Evolutionary conservation across 805 yeast species (phyloP).

Genomic region (Barnettozyma sucrosica): DNA sequence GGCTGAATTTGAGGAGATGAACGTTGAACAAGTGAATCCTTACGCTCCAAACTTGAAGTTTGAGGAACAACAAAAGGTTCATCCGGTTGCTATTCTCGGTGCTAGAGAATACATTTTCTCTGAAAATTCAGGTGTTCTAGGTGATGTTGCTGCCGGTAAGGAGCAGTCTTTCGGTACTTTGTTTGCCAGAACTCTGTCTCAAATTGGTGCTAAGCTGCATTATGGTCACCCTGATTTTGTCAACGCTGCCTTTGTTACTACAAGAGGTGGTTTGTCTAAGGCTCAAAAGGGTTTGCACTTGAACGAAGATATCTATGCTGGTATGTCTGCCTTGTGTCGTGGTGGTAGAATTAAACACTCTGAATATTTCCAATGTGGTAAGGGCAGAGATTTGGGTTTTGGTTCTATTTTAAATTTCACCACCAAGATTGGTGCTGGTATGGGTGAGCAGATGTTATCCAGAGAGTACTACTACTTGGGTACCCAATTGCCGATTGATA

Average conservation of each 20-base stretch:
- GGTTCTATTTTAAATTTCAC: constrained; percentile 82
- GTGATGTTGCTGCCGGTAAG: constrained; percentile 88
- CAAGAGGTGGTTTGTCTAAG: constrained; percentile 84
- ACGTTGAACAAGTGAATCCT: constrained; percentile 73
- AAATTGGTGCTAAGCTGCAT: constrained; percentile 80
- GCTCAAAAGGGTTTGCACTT: constrained; percentile 83
- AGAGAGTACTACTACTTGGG: constrained; percentile 80
- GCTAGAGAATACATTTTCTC: constrained; percentile 85
- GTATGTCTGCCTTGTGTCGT: constrained; percentile 76
- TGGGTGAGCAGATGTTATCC: constrained; percentile 86
- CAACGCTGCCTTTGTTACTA: constrained; percentile 69
- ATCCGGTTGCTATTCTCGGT: constrained; percentile 82
- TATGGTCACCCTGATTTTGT: constrained; percentile 88
- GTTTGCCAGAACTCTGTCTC: constrained; percentile 77
- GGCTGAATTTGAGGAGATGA: constrained; percentile 77
- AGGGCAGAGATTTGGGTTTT: constrained; percentile 85
- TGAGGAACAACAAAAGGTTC: constrained; percentile 42
- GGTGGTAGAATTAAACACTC: constrained; percentile 88
- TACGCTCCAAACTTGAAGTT: constrained; percentile 65
- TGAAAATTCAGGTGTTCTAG: constrained; percentile 77
- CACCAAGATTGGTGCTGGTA: constrained; percentile 87
- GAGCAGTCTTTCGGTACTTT: constrained; percentile 86
- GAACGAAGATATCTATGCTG: constrained; percentile 86
- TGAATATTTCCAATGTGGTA: constrained; percentile 86
- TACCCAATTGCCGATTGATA: constrained; percentile 72